Evolutionary conservation across 2,329 filamentous ascomycete species (phyloP).

Genomic region (Sarocladium kiliense): DNA sequence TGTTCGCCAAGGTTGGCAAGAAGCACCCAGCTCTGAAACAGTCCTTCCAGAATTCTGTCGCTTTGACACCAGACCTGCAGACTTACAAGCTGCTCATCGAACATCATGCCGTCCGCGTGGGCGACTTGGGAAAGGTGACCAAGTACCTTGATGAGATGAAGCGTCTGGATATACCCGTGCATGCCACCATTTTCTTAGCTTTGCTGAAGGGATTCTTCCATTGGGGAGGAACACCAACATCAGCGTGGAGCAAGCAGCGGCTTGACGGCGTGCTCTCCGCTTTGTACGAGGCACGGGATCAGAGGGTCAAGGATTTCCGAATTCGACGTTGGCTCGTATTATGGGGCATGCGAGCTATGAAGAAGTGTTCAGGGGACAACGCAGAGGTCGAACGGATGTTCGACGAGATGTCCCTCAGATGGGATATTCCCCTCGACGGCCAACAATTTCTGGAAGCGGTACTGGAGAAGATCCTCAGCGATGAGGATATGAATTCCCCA

Average conservation of each 20-base stretch:
- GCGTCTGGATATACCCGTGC: slow-evolving; percentile 58
- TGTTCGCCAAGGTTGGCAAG: slow-evolving; percentile 50
- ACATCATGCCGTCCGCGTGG: slow-evolving; percentile 63
- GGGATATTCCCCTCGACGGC: slow-evolving; percentile 36
- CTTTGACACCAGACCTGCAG: slow-evolving; percentile 66
- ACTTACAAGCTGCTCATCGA: slow-evolving; percentile 79
- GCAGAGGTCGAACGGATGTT: slow-evolving; percentile 51
- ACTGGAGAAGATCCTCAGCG: slow-evolving; percentile 35
- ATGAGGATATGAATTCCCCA: slow-evolving; percentile 24
- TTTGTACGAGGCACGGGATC: slow-evolving; percentile 51
- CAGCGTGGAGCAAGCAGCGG: slow-evolving; percentile 67
- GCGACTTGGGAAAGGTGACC: slow-evolving; percentile 66
- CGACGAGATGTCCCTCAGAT: slow-evolving; percentile 40
- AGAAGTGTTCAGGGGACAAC: slow-evolving; percentile 48
- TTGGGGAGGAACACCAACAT: slow-evolving; percentile 61
- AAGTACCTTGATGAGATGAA: slow-evolving; percentile 78
- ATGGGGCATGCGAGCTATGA: slow-evolving; percentile 59
- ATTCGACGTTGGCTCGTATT: slow-evolving; percentile 57
- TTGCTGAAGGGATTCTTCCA: slow-evolving; percentile 76
- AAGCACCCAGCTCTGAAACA: slow-evolving; percentile 49
- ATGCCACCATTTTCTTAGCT: slow-evolving; percentile 72
- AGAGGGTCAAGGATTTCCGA: slow-evolving; percentile 36
- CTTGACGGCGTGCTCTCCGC: slow-evolving; percentile 64
- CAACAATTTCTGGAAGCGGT: slow-evolving; percentile 42
- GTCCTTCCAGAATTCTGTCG: slow-evolving; percentile 54